Evolutionary conservation across 2,329 filamentous ascomycete species (phyloP).

Genomic region (Trichocomaceae sp.): DNA sequence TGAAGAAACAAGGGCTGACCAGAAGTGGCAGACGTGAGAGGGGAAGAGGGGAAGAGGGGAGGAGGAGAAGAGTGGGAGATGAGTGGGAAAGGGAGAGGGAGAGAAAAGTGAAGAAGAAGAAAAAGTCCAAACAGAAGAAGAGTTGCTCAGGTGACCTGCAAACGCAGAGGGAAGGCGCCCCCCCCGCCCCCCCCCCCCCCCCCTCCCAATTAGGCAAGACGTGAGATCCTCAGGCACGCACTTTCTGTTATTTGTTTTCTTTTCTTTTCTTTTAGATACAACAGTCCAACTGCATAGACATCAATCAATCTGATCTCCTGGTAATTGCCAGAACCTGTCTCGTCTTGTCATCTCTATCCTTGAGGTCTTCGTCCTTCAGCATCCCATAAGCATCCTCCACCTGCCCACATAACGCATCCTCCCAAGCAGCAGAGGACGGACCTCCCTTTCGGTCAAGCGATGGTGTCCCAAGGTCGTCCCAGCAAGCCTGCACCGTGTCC

Average conservation of each 20-base stretch:
- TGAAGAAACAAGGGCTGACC: too few relatives aligned
- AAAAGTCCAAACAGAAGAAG: not conserved
- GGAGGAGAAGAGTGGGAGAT: not conserved
- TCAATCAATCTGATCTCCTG: not conserved
- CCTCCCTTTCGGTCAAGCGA: slow-evolving; percentile 33
- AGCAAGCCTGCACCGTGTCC: slow-evolving; percentile 49
- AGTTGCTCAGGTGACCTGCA: not conserved
- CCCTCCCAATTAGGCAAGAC: not conserved
- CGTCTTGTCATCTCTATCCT: slow-evolving; percentile 15
- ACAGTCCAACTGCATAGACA: not conserved
- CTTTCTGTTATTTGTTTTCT: not conserved
- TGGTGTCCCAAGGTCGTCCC: slow-evolving; percentile 43
- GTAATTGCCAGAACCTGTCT: slow-evolving; percentile 13
- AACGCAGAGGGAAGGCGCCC: slow-evolving; percentile 9
- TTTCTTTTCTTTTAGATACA: not conserved
- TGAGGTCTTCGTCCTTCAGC: slow-evolving; percentile 10
- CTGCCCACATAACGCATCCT: slow-evolving; percentile 7
- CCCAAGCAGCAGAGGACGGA: slow-evolving; percentile 15
- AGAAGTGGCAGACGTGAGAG: not conserved
- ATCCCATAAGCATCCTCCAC: slow-evolving; percentile 14
- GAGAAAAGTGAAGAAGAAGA: not conserved
- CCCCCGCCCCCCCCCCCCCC: not conserved
- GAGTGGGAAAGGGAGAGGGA: not conserved
- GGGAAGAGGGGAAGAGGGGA: too few relatives aligned
- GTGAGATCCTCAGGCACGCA: not conserved